Base-by-base conservation (phyloP, 2,329 filamentous ascomycete genomes). In the Neobulgaria alba region DNA sequence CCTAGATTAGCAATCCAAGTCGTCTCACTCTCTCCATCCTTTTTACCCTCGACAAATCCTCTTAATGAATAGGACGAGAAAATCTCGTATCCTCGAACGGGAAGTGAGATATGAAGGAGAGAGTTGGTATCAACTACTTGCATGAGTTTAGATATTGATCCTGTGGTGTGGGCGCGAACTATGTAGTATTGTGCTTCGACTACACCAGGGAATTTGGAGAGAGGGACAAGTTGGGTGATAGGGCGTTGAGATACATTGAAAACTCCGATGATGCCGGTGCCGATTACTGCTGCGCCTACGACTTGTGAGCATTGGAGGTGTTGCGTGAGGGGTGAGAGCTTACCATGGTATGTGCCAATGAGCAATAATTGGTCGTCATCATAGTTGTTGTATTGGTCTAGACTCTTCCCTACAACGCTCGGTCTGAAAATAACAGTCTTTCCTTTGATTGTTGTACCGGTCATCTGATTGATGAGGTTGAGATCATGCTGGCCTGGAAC, bases 381-480 rank as follows among this genome's bases (percentile, higher is more conserved):
- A 55, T 89, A 95, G 15, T 73, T 73, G 41, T 77, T 76, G 56
- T 95, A 96, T 1, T 79, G 73, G 46, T 83, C 74, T 3, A 84
- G 73, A 2, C 78, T 76, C 55, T 82, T 83, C 1, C 86, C 89
- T 0, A 87, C 61, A 0, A 77, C 73, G 46, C 79, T 83, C 0
- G 90, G 87, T 2, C 90, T 74, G 42, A 96, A 77, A 15, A 93
- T 84, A 0, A 94, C 75, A 0, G 86, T 92, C 48, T 77, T 80
- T 0, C 80, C 85, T 17, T 75, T 68, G 0, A 78, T 69, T 0
- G 85, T 92, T 9, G 71, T 67, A 0, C 83, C 89, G 0, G 84
- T 88, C 72, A 96, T 89, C 59, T 93, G 81, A 19, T 71, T 63
- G 45, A 98, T 83, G 12, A 98, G 63, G 4, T 71, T 63, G 20